Base-by-base conservation (phyloP, 2,329 filamentous ascomycete species). In the Mollisiaceae sp. region DNA sequence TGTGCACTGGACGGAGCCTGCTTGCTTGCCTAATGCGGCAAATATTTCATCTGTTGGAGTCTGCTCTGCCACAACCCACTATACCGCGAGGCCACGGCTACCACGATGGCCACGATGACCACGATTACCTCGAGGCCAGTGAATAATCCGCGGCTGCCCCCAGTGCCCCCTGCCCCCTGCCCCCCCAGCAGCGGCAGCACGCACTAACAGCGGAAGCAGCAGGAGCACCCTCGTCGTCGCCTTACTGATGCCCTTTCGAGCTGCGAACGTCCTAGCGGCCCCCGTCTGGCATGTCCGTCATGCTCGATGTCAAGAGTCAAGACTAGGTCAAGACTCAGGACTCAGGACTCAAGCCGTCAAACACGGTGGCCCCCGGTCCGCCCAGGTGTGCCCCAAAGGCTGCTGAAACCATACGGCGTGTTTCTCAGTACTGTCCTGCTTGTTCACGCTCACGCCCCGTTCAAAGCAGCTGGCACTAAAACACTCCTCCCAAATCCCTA, bases 161-260 rank as follows among this genome's bases (percentile, higher is more conserved):
- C 35, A n/a, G n/a, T n/a, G n/a, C n/a, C n/a, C n/a, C n/a, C n/a
- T n/a, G n/a, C n/a, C n/a, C n/a, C n/a, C n/a, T n/a, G n/a, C n/a
- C n/a, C n/a, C n/a, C n/a, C n/a, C n/a, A n/a, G n/a, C n/a, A n/a
- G n/a, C n/a, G n/a, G n/a, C n/a, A n/a, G n/a, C n/a, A n/a, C n/a
- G n/a, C n/a, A n/a, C n/a, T n/a, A n/a, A n/a, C n/a, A n/a, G n/a
- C n/a, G n/a, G n/a, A n/a, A 64, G 52, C 63, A 58, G 36, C 55
- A 64, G 59, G 63, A 63, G 54, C 60, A 35, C 47, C 60, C 59
- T 61, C 62, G 64, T 41, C 65, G 52, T 59, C 61, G 62, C 61
- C 64, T 65, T 69, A 62, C 18, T 47, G 43, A 6, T 47, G 43
- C 43, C 43, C 8, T 47, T 47, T 47, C n/a, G 43, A 18, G 43